These are phyloP conservation scores for Casuarina cunninghamiana DNA, from an alignment of 306 rosid species.

Conservation along the genomic window DNA sequence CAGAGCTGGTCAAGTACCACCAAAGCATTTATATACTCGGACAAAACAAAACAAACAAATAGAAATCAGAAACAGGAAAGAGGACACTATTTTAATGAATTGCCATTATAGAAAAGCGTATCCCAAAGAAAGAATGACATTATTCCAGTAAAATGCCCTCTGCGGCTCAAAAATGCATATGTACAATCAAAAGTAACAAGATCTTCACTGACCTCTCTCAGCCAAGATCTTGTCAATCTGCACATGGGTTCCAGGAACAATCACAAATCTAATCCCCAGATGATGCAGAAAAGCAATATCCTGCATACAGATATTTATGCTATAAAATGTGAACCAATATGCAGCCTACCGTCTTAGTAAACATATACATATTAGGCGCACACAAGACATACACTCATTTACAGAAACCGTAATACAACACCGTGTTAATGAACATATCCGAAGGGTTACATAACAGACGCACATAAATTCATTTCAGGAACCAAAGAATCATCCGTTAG, in stretches of 20 bases:
- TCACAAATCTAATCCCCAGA: slow-evolving; percentile 83
- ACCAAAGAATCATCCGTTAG: not conserved
- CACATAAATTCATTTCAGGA: not conserved
- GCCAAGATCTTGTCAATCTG: slow-evolving; percentile 78
- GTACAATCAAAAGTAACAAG: slow-evolving; percentile 14
- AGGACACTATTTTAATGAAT: not conserved
- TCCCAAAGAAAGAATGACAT: not conserved
- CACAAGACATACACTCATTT: not conserved
- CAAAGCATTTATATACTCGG: not conserved
- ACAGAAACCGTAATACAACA: not conserved
- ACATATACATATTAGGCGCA: not conserved
- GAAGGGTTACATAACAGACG: no score
- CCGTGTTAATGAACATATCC: no score
- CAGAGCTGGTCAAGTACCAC: slow-evolving; percentile 15
- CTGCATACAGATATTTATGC: slow-evolving; percentile 47
- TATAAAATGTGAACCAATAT: not conserved
- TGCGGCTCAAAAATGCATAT: not conserved
- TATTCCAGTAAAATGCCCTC: not conserved
- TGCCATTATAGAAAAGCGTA: not conserved
- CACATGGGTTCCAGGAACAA: slow-evolving; percentile 90
- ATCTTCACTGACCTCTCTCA: slow-evolving; percentile 67
- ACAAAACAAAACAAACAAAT: slow-evolving; percentile 3
- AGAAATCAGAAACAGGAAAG: not conserved
- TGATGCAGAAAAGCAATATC: slow-evolving; percentile 97
- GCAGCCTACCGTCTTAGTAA: not conserved